These are phyloP conservation scores for Melastoma malabathricum DNA, from an alignment of 345 rosid species.

Conservation along the genomic window DNA sequence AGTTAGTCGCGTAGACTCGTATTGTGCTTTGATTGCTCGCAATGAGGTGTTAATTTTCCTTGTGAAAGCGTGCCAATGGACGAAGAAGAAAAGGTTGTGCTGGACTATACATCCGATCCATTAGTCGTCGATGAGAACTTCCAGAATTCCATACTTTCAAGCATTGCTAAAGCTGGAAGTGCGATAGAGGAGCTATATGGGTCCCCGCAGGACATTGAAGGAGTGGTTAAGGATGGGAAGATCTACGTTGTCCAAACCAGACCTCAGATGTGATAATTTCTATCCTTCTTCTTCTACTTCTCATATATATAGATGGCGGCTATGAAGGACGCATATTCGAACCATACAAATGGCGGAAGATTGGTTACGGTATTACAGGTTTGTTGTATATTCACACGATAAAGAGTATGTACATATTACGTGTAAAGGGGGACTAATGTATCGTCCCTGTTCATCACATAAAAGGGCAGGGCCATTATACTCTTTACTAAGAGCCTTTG, in stretches of 20 bases:
- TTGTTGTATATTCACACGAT: too few relatives aligned
- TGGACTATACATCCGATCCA: conserved; percentile 74
- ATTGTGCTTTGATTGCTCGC: background rate
- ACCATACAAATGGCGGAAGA: too few relatives aligned
- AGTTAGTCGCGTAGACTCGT: background rate
- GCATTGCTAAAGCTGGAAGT: conserved; percentile 67
- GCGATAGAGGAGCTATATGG: conserved; percentile 80
- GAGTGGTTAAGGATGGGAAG: conserved; percentile 76
- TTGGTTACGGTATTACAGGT: too few relatives aligned
- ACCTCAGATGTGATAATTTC: conserved; percentile 62
- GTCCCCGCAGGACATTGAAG: conserved; percentile 92
- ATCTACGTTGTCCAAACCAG: conserved; percentile 89
- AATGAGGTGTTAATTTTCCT: conserved; percentile 8
- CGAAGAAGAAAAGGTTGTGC: conserved; percentile 62
- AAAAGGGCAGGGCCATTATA: too few relatives aligned
- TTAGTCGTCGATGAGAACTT: conserved; percentile 53
- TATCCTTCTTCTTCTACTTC: conserved; percentile 1
- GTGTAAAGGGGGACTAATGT: too few relatives aligned
- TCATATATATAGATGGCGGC: background rate
- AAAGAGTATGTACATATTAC: too few relatives aligned
- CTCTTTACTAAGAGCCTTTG: too few relatives aligned
- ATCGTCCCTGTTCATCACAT: too few relatives aligned
- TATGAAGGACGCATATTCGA: background rate
- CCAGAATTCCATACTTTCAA: conserved; percentile 47
- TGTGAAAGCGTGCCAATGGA: conserved; percentile 80